Evolutionary conservation across 2,329 filamentous ascomycete genomes (phyloP), one percentile per base, ranked within the genome.

Genomic region (Aspergillus pseudotamarii): DNA sequence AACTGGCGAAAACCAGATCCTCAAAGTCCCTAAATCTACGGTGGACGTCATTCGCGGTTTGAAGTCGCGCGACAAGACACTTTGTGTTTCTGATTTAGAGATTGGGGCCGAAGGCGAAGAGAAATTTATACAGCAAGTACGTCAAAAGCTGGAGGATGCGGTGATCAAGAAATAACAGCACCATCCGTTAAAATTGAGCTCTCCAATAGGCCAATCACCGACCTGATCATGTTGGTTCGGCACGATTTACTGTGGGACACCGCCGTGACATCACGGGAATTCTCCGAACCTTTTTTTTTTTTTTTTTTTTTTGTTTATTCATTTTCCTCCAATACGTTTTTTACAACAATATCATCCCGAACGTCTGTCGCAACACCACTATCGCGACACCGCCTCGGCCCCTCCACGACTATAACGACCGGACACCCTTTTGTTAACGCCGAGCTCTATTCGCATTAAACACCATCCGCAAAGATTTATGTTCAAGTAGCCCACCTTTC

Each of bases 51-150:
- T 84, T 14, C 86, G 86, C 19, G 90, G 90, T 0, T 72, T 84
- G 59, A 91, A 88, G 73, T 88, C 86, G 23, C 82, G 85, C 61
- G 85, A 89, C 50, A 93, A 92, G 77, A 88, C 83, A 0, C 75
- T 91, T 51, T 69, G 74, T 55, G 68, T 79, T 19, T 64, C 66
- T 45, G 68, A 70, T 23, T 53, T 76, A 43, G 63, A 69, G 56
- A 71, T 79, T 69, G 64, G 68, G 9, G 45, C 59, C 2, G 76
- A 75, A 0, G 75, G 78, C 51, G 73, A 76, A 58, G 65, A 77
- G 11, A 64, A 58, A 1, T 75, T 71, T 50, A 60, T 79, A 2
- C 68, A 67, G 26, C 56, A 63, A 46, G 64, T 67, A 23, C 69
- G 56, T 16, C 56, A 66, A 57, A 65, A 54, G 45, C 54, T 75